Evolutionary conservation across 371 early-diverging fungal genomes (phyloP).

Genomic region (Dinochytrium kinnereticum): DNA sequence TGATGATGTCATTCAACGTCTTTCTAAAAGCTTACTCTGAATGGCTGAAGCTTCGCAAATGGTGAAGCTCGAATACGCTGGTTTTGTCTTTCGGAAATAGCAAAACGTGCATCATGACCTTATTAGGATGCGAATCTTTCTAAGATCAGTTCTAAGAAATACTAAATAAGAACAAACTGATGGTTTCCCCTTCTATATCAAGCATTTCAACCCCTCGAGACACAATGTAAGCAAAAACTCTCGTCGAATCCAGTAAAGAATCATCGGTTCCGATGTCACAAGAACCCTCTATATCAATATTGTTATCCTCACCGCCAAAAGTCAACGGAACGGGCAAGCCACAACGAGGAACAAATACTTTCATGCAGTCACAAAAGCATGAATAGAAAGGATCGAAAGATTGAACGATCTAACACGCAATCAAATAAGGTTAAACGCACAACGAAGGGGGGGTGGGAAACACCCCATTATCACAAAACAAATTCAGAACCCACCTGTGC

Average conservation of each 20-base stretch:
- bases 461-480: not conserved
- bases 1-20: conserved; percentile 72
- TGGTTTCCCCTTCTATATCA: conserved; percentile 78
- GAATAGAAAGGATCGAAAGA: conserved; percentile 78
- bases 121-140: conserved; percentile 79
- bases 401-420: conserved; percentile 33
- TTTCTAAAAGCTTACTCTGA: conserved; percentile 35
- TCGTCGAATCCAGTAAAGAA: conserved; percentile 17
- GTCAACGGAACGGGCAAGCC: conserved; percentile 62
- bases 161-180: conserved; percentile 54
- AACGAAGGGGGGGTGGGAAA: too few relatives aligned
- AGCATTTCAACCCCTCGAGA: conserved; percentile 88
- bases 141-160: not conserved
- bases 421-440: not conserved
- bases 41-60: not conserved
- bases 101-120: conserved; percentile 78
- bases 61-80: conserved; percentile 65
- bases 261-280: not conserved
- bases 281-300: not conserved
- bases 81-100: conserved; percentile 73
- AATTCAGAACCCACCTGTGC: conserved; percentile 54
- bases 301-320: not conserved
- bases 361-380: conserved; percentile 90
- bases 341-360: conserved; percentile 68
- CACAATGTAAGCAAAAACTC: conserved; percentile 73